Percentiles rank a stretch among this genome's conserved stretches.
Conservation (phyloP, 441 rosid species). For the Adansonia gregorii region DNA sequence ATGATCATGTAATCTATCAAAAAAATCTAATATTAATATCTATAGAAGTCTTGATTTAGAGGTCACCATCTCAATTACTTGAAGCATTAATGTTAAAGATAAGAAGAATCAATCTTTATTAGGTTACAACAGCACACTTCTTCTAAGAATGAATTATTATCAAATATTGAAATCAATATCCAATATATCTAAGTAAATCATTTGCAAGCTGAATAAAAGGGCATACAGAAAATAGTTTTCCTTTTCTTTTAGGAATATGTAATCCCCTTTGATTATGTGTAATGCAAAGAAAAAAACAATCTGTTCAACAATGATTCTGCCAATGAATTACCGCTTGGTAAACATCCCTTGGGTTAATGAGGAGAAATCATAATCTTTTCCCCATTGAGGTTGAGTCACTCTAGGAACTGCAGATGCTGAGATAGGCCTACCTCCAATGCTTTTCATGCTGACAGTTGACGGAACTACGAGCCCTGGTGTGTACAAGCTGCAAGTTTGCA, state of each 20-base stretch:
- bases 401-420: constrained; percentile 31
- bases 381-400: constrained; percentile 38
- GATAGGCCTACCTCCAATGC: constrained; percentile 30
- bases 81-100: not conserved
- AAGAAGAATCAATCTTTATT: not conserved
- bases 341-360: constrained; percentile 53
- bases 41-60: not conserved
- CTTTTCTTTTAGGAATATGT: not conserved
- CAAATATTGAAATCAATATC: not conserved
- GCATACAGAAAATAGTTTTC: constrained; percentile 18
- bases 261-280: not conserved
- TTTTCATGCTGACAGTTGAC: constrained; percentile 36
- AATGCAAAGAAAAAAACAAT: constrained; percentile 17
- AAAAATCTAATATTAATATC: not conserved
- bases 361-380: constrained; percentile 53
- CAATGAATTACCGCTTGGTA: constrained; percentile 36
- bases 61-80: not conserved
- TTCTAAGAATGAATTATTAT: constrained; percentile 13
- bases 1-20: too few relatives aligned
- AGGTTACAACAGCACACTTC: constrained; percentile 14
- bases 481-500: constrained; percentile 48
- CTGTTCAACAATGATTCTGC: not conserved
- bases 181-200: not conserved
- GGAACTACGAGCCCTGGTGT: constrained; percentile 36
- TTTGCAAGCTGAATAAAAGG: constrained; percentile 28